These are phyloP conservation scores for Tephrocybe sp. DNA, from an alignment of 768 basidiomycete genomes.

Conservation along the genomic window DNA sequence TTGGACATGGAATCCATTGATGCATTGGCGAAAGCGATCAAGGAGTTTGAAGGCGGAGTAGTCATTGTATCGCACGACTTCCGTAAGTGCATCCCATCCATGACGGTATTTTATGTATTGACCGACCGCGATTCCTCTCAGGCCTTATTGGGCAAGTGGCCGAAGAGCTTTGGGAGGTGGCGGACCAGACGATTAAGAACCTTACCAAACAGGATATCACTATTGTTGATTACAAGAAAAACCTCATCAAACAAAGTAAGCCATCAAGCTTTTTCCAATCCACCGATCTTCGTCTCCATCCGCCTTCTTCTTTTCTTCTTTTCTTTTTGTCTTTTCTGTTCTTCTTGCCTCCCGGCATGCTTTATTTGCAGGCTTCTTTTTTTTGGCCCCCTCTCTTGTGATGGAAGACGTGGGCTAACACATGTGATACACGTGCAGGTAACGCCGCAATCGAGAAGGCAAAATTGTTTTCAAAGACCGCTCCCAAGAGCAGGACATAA, in stretches of 20 bases:
- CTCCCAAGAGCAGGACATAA: conserved; percentile 67
- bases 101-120: conserved; percentile 3
- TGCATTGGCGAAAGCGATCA: conserved; percentile 92
- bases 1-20: conserved; percentile 98
- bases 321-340: background rate
- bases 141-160: conserved; percentile 30
- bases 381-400: conserved; percentile 1
- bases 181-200: conserved; percentile 89
- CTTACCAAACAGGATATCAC: conserved; percentile 87
- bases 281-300: too few relatives aligned
- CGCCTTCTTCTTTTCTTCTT: background rate
- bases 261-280: too few relatives aligned
- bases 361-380: background rate
- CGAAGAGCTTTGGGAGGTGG: conserved; percentile 71
- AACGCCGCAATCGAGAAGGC: conserved; percentile 63
- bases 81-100: conserved; percentile 54
- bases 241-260: conserved; percentile 66
- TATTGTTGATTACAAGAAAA: conserved; percentile 76
- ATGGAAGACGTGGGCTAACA: conserved; percentile 11
- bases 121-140: conserved; percentile 28
- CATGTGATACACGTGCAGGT: conserved; percentile 42
- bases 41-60: conserved; percentile 95
- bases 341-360: background rate
- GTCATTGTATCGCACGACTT: conserved; percentile 99
- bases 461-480: conserved; percentile 85